Percentiles rank a stretch among this genome's conserved stretches.
Conservation (phyloP, 192 early-diverging fungal species). For the Coemansia sp. region DNA sequence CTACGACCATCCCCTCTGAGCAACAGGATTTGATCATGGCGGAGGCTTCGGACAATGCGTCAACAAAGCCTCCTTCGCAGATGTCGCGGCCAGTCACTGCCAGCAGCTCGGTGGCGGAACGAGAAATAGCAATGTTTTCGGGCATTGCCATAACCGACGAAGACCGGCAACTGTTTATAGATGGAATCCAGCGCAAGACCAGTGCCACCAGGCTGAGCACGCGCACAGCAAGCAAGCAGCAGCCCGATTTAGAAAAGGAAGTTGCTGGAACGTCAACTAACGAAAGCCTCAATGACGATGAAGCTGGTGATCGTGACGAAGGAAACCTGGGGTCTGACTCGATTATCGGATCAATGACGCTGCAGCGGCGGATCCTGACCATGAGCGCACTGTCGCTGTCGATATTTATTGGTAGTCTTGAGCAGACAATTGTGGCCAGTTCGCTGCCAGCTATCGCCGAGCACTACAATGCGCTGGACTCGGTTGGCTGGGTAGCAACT, state of each 20-base stretch:
- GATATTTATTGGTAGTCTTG: conserved; percentile 59
- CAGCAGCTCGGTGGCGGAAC: too few relatives aligned
- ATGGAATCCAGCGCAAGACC: not conserved
- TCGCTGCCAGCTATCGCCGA: conserved; percentile 61
- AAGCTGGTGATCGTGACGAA: conserved; percentile 16
- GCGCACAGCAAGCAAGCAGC: not conserved
- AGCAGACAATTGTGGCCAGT: conserved; percentile 67
- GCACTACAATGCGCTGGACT: conserved; percentile 58
- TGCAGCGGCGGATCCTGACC: conserved; percentile 19
- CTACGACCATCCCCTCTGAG: too few relatives aligned
- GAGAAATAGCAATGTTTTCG: not conserved
- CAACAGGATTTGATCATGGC: not conserved
- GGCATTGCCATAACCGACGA: not conserved
- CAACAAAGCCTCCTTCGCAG: not conserved
- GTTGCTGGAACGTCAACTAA: not conserved
- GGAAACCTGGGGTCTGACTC: conserved; percentile 15
- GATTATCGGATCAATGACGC: conserved; percentile 19
- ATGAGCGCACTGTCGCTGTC: conserved; percentile 53
- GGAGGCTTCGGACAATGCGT: not conserved
- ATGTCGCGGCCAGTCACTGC: too few relatives aligned
- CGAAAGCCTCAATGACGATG: conserved; percentile 3
- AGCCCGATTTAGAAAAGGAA: not conserved
- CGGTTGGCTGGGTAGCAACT: conserved; percentile 76
- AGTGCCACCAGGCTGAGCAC: not conserved
- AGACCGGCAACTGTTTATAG: too few relatives aligned